Conservation (phyloP, 805 yeast species). For the Kodamaea kakaduensis region DNA sequence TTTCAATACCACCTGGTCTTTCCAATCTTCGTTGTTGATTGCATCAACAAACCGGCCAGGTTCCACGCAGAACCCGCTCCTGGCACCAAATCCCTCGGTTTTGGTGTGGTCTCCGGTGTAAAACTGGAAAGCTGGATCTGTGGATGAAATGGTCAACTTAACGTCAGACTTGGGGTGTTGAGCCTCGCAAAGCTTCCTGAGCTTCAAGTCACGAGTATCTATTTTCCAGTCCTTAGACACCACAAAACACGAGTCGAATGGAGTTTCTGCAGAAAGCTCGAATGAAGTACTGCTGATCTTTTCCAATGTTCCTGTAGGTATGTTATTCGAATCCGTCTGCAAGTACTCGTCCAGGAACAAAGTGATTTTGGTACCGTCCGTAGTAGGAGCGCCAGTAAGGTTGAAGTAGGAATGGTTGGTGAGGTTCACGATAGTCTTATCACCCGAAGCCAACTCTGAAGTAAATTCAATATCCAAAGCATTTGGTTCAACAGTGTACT, state of each 20-base stretch:
- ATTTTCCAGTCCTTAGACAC: conserved; percentile 33
- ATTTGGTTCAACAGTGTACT: conserved; percentile 38
- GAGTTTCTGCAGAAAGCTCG: conserved; percentile 19
- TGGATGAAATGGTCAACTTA: conserved; percentile 43
- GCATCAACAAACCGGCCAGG: conserved; percentile 59
- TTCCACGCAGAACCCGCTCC: conserved; percentile 60
- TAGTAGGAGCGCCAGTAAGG: conserved; percentile 27
- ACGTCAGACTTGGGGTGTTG: conserved; percentile 42
- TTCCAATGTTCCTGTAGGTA: conserved; percentile 36
- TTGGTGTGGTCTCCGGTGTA: conserved; percentile 56
- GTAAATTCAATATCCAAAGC: conserved; percentile 48
- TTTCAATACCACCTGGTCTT: conserved; percentile 40
- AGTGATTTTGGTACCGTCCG: conserved; percentile 30
- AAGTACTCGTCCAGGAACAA: conserved; percentile 38
- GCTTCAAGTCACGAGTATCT: conserved; percentile 45
- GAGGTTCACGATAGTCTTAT: conserved; percentile 49
- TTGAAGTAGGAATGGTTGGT: conserved; percentile 66
- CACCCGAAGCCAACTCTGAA: conserved; percentile 32
- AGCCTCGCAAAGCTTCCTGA: conserved; percentile 40
- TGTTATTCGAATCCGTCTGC: conserved; percentile 36
- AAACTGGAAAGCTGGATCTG: conserved; percentile 65
- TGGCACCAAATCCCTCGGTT: conserved; percentile 33
- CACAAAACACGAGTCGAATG: conserved; percentile 48
- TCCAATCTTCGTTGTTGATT: conserved; percentile 45
- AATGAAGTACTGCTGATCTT: conserved; percentile 11